Percentiles rank a stretch among this genome's conserved stretches.
Conservation (phyloP, 1,284 basidiomycete genomes). For the Trametes pubescens region DNA sequence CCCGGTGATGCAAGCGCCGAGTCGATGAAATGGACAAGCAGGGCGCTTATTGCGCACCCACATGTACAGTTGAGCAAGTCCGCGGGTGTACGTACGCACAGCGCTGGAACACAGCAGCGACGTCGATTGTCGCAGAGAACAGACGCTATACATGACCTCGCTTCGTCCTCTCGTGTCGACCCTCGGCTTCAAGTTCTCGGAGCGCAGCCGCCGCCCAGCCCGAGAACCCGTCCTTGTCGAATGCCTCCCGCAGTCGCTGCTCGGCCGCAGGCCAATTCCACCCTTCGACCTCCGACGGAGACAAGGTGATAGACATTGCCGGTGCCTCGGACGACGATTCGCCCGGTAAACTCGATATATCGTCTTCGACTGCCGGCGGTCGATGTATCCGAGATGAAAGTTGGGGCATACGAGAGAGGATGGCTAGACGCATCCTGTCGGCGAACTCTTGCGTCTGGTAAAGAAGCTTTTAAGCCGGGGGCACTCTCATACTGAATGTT, state of each 20-base stretch:
- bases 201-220: constrained; percentile 59
- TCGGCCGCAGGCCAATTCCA: constrained; percentile 64
- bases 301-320: constrained; percentile 18
- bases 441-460: constrained; percentile 64
- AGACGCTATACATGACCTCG: constrained; percentile 37
- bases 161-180: constrained; percentile 52
- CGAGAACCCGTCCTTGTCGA: constrained; percentile 60
- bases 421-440: constrained; percentile 53
- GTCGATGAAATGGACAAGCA: not conserved
- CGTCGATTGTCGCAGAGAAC: not conserved
- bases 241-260: constrained; percentile 58
- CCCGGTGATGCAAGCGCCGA: not conserved
- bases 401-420: constrained; percentile 55
- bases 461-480: not conserved
- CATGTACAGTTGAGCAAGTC: not conserved
- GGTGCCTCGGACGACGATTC: constrained; percentile 3
- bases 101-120: not conserved
- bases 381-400: constrained; percentile 62
- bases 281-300: constrained; percentile 23
- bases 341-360: constrained; percentile 21
- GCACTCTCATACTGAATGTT: no score
- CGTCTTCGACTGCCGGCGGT: constrained; percentile 47
- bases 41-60: not conserved
- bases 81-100: not conserved
- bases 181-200: constrained; percentile 64